phyloP scores from a whole-genome alignment of 202 grass and related monocot genomes.

The Carex arenaria region DNA sequence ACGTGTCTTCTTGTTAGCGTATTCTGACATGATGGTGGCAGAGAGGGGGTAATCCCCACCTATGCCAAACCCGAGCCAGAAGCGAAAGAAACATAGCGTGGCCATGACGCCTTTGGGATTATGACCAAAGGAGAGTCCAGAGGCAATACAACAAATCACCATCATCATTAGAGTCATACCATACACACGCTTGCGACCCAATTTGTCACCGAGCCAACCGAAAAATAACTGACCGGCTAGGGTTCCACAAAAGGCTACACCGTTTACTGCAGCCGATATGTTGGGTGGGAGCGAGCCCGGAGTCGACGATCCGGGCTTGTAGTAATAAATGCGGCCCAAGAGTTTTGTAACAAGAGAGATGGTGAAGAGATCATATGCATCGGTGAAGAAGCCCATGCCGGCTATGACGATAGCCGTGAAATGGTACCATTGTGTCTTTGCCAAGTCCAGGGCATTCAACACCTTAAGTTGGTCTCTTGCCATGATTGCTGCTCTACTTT shows the following conservation, averaged over 20 bases:
- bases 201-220: constrained; percentile 64
- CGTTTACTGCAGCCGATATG: constrained; percentile 24
- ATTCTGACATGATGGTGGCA: constrained; percentile 73
- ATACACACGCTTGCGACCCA: constrained; percentile 55
- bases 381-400: constrained; percentile 94
- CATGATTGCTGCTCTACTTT: constrained; percentile 2
- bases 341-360: constrained; percentile 90
- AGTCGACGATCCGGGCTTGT: not conserved
- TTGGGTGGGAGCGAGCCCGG: not conserved
- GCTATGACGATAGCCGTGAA: constrained; percentile 83
- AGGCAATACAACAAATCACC: constrained; percentile 38
- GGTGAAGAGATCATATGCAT: constrained; percentile 92
- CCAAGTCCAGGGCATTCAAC: constrained; percentile 56
- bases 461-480: constrained; percentile 48
- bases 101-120: constrained; percentile 24
- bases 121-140: constrained; percentile 48
- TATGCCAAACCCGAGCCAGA: constrained; percentile 63
- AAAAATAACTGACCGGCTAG: constrained; percentile 49
- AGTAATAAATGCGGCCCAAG: constrained; percentile 76
- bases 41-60: constrained; percentile 67
- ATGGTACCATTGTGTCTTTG: constrained; percentile 91
- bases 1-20: constrained; percentile 46
- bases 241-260: constrained; percentile 48
- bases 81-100: constrained; percentile 59
- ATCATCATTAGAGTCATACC: constrained; percentile 52